These are phyloP conservation scores for Chlamydomonas asymmetrica DNA, from an alignment of 139 green algal species.

Conservation along the genomic window DNA sequence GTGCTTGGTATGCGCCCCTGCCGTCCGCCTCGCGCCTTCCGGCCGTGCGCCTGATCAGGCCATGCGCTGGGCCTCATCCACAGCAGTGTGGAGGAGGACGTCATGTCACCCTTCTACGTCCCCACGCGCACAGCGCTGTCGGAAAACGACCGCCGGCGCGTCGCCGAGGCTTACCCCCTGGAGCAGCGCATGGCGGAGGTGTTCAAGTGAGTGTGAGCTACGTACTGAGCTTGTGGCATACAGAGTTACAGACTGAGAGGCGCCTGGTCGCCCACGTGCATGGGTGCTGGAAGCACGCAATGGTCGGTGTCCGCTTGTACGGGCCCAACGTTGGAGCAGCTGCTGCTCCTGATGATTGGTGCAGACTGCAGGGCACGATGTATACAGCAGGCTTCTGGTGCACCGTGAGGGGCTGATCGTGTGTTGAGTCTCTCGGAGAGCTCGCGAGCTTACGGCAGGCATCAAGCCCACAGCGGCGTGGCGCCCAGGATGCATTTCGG, in stretches of 20 bases:
- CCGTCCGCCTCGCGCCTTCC: too few species aligned
- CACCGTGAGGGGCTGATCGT: too few species aligned
- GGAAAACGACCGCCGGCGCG: neutral
- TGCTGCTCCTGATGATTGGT: neutral
- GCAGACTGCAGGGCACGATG: neutral
- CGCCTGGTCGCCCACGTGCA: neutral
- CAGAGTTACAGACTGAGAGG: neutral
- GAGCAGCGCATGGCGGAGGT: neutral
- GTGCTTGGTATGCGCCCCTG: too few species aligned
- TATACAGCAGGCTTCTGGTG: too few species aligned
- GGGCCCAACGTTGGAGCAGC: neutral
- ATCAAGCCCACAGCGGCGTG: neutral
- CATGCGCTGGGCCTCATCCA: conserved; percentile 39
- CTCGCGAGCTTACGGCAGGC: neutral
- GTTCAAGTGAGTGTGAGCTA: conserved; percentile 12
- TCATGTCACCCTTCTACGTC: conserved; percentile 34
- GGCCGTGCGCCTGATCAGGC: too few species aligned
- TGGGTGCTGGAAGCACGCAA: neutral
- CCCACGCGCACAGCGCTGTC: conserved; percentile 3
- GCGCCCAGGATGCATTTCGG: too few species aligned
- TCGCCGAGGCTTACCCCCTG: conserved; percentile 15
- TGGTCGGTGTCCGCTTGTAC: neutral
- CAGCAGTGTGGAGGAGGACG: conserved; percentile 14
- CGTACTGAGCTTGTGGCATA: neutral
- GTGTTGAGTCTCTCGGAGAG: neutral